Evolutionary conservation across 1,284 basidiomycete genomes (phyloP).

Genomic region (Hymenochaete sp.): DNA sequence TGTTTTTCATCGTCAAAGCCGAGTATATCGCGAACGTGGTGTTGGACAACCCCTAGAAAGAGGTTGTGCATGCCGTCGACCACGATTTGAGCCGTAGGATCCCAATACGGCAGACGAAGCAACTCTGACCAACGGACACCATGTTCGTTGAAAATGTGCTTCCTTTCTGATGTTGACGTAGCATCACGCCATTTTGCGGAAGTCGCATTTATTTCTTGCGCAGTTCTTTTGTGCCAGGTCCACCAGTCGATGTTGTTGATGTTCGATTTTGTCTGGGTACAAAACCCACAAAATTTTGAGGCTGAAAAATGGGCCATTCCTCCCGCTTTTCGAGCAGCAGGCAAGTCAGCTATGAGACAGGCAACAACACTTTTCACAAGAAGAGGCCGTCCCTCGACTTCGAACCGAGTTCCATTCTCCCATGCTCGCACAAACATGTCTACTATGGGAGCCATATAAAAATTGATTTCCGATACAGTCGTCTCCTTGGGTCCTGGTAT

Average conservation of each 20-base stretch:
- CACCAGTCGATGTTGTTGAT: conserved; percentile 18
- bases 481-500: conserved; percentile 25
- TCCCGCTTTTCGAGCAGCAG: conserved; percentile 26
- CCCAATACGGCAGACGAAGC: conserved; percentile 31
- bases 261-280: conserved; percentile 11
- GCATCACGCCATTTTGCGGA: conserved; percentile 20
- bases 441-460: conserved; percentile 25
- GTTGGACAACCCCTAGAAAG: conserved; percentile 25
- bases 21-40: too few species aligned
- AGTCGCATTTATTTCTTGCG: conserved; percentile 17
- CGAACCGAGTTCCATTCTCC: conserved; percentile 25
- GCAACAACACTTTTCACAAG: neutral
- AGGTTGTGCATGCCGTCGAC: conserved; percentile 34
- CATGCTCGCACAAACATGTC: conserved; percentile 26
- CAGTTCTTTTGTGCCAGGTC: too few species aligned
- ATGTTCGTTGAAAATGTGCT: conserved; percentile 19
- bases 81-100: conserved; percentile 25
- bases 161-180: conserved; percentile 8
- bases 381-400: conserved; percentile 21
- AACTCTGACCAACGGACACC: conserved; percentile 32
- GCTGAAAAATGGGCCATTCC: conserved; percentile 12
- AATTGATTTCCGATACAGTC: conserved; percentile 23
- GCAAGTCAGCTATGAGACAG: conserved; percentile 24
- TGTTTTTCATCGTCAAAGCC: too few species aligned
- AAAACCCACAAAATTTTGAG: conserved; percentile 19